Conservation (phyloP, 495 filamentous ascomycete genomes). For the Tuber brumale region DNA sequence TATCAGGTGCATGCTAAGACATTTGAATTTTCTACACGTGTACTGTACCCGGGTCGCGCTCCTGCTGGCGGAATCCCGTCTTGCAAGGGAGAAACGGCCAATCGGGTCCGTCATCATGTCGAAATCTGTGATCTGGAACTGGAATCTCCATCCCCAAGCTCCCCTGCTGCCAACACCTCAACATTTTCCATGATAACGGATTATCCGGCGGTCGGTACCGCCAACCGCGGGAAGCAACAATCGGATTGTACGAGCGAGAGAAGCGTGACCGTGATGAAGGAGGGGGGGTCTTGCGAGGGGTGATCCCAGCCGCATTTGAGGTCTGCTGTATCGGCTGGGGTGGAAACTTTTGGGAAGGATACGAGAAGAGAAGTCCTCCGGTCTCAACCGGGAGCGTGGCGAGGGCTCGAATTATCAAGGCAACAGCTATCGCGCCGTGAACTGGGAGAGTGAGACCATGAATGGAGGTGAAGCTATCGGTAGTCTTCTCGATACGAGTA, state of each 20-base stretch:
- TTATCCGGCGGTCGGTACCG: conserved; percentile 14
- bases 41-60: neutral
- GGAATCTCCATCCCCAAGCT: neutral
- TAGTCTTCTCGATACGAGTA: neutral
- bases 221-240: conserved; percentile 6
- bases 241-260: conserved; percentile 1
- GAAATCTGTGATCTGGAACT: neutral
- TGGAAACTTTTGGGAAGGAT: conserved; percentile 21
- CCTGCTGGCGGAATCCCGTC: neutral
- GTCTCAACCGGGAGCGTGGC: conserved; percentile 9
- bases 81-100: neutral
- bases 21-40: neutral
- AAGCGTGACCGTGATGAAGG: neutral
- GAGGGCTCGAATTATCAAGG: conserved; percentile 3
- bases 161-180: neutral
- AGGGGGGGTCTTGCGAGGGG: conserved; percentile 2
- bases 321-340: conserved; percentile 17
- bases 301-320: conserved; percentile 9
- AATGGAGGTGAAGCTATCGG: neutral
- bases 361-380: conserved; percentile 32
- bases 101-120: neutral
- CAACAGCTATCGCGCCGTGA: conserved; percentile 22
- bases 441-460: conserved; percentile 1
- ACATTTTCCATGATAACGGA: neutral
- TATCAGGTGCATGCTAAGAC: neutral